A percentile compares a stretch with the other conserved stretches of the same genome.
These are phyloP conservation scores for Bacterosira constricta DNA, from an alignment of 108 stramenopile species.

Conservation along the genomic window DNA sequence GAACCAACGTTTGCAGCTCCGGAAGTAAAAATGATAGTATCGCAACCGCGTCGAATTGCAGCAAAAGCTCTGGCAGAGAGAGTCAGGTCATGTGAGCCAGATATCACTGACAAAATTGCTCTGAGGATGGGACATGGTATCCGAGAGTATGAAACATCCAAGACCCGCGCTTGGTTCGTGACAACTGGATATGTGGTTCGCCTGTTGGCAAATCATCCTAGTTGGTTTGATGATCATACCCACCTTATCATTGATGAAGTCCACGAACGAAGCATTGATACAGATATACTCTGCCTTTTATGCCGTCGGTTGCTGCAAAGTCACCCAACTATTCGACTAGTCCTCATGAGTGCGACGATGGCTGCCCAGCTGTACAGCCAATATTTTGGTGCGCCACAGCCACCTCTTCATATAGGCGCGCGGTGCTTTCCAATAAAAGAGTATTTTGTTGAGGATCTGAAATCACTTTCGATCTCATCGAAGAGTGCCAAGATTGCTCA, in stretches of 20 bases:
- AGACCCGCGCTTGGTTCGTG: slow-evolving; percentile 82
- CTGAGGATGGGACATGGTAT: slow-evolving; percentile 91
- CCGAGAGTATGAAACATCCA: slow-evolving; percentile 70
- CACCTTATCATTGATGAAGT: slow-evolving; percentile 91
- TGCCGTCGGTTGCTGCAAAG: slow-evolving; percentile 72
- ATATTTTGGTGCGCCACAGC: slow-evolving; percentile 73
- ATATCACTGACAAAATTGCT: slow-evolving; percentile 60
- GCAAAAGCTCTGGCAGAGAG: slow-evolving; percentile 84
- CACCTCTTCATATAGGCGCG: slow-evolving; percentile 81
- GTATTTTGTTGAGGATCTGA: slow-evolving; percentile 81
- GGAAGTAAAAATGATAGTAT: slow-evolving; percentile 85
- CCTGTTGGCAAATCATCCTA: slow-evolving; percentile 85
- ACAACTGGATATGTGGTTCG: slow-evolving; percentile 93
- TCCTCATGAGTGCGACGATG: slow-evolving; percentile 94
- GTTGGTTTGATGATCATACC: slow-evolving; percentile 67
- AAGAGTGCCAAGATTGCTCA: slow-evolving; percentile 46
- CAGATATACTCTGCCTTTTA: slow-evolving; percentile 84
- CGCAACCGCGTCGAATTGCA: slow-evolving; percentile 89
- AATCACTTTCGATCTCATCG: slow-evolving; percentile 35
- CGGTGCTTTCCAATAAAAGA: slow-evolving; percentile 80
- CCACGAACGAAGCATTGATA: slow-evolving; percentile 62
- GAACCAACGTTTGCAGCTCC: slow-evolving; percentile 46
- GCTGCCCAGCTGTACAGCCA: slow-evolving; percentile 79
- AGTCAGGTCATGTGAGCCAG: slow-evolving; percentile 75
- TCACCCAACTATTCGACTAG: slow-evolving; percentile 75